Evolutionary conservation across 2,329 filamentous ascomycete genomes (phyloP).

Genomic region (Neopestalotiopsis clavispora): DNA sequence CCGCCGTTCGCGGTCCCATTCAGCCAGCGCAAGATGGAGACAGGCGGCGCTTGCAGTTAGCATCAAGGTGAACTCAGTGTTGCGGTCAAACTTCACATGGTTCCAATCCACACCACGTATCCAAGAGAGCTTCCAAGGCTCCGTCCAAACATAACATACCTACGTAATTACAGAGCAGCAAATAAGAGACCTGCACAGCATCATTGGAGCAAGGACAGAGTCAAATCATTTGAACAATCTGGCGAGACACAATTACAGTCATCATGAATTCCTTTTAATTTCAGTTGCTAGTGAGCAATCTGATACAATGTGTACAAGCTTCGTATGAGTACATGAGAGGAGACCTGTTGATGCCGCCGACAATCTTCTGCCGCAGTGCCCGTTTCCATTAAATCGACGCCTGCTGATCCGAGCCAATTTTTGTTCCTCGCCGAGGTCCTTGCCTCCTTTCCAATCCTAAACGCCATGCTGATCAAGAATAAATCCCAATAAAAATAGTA

Average conservation of each 20-base stretch:
- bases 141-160: too few relatives aligned
- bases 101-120: too few relatives aligned
- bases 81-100: neutral
- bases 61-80: neutral
- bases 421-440: neutral
- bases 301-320: conserved; percentile 6
- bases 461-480: conserved; percentile 15
- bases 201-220: too few relatives aligned
- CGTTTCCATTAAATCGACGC: neutral
- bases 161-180: too few relatives aligned
- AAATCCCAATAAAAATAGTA: neutral
- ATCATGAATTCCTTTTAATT: neutral
- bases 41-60: neutral
- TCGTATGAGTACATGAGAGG: conserved; percentile 14
- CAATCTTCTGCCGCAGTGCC: neutral
- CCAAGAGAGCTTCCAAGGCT: too few relatives aligned
- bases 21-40: too few relatives aligned
- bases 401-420: neutral
- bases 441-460: conserved; percentile 14
- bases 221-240: too few relatives aligned
- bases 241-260: too few relatives aligned
- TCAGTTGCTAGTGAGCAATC: conserved; percentile 4
- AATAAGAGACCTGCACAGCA: too few relatives aligned
- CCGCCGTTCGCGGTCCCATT: neutral
- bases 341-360: conserved; percentile 5